Base-by-base conservation (phyloP, 345 rosid species). In the Kandelia obovata region DNA sequence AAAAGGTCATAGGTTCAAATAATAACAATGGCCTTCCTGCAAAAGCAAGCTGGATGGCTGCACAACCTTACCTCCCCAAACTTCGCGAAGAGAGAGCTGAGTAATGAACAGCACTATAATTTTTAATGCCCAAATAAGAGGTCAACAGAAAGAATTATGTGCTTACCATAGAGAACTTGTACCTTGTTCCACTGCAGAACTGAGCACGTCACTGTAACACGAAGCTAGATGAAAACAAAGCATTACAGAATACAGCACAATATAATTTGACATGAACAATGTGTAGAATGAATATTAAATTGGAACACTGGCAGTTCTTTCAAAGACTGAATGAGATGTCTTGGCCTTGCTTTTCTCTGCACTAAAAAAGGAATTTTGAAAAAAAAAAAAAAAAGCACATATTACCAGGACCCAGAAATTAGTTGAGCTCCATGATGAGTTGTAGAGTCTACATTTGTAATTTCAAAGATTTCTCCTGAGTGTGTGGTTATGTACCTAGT, bases 201-300 rank as follows among this genome's bases (percentile, higher is more conserved):
- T 52, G 47, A 53, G 10, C 64, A 68, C 0, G 64, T 6, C 46
- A 68, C 19, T 27, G 35, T 19, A 25, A 19, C 26, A 2, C 0
- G 26, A 67, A 46, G 55, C 71, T 21, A 19, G 34, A 37, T 56
- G 31, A 23, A 67, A 58, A 26, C 27, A 27, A 35, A 55, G 49
- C 61, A 25, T 32, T 26, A 49, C 55, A 15, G 32, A 66, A 66
- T 60, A 53, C 56, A 7, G 37, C 27, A 43, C 53, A 63, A 16
- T 19, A 15, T 17, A 5, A 34, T 34, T 52, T 27, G 23, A 15
- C 17, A 34, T 15, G 27, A 5, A 53, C 61, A 15, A 3, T 10
- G 53, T 8, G 47, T 27, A 55, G 13, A 56, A 31, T 2, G 23
- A 8, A 34, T 7, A 43, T 5, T 53, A 16, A 56, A 56, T 51